A percentile compares a stretch with the other conserved stretches of the same genome.
phyloP scores from a whole-genome alignment of 2,329 filamentous ascomycete species.

The Aspergillus viridinutans region DNA sequence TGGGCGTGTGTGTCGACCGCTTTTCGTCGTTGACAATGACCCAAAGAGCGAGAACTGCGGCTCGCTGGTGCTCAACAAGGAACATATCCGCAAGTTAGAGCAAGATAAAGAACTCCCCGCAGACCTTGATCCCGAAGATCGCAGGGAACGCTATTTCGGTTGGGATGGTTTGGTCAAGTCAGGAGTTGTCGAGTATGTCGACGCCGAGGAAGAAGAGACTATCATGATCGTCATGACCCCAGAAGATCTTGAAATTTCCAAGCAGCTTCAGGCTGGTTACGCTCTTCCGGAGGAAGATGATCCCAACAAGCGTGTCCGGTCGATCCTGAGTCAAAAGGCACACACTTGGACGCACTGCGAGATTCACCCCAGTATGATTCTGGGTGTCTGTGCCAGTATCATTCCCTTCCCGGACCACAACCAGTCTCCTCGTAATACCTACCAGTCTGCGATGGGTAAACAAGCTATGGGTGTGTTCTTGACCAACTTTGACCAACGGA shows the following conservation, averaged over 20 bases:
- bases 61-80: conserved; percentile 75
- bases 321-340: conserved; percentile 77
- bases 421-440: conserved; percentile 94
- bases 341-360: conserved; percentile 98
- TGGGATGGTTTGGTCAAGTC: conserved; percentile 82
- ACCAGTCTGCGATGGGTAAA: conserved; percentile 99
- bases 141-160: conserved; percentile 63
- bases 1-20: conserved; percentile 85
- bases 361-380: conserved; percentile 98
- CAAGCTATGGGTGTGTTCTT: conserved; percentile 99
- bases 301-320: conserved; percentile 81
- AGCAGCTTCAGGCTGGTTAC: conserved; percentile 64
- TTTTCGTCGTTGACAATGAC: conserved; percentile 91
- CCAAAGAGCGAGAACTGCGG: conserved; percentile 69
- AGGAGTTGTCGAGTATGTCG: conserved; percentile 91
- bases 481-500: conserved; percentile 92
- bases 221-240: conserved; percentile 99
- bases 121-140: conserved; percentile 57
- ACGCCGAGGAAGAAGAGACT: conserved; percentile 97
- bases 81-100: conserved; percentile 74
- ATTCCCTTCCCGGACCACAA: conserved; percentile 99
- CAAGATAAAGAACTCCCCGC: conserved; percentile 64
- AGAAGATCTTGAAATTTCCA: conserved; percentile 80
- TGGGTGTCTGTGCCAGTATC: conserved; percentile 97
- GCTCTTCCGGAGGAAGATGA: conserved; percentile 62